Evolutionary conservation across 352 stramenopile genomes (phyloP).

Genomic region (Pythium angustatum): DNA sequence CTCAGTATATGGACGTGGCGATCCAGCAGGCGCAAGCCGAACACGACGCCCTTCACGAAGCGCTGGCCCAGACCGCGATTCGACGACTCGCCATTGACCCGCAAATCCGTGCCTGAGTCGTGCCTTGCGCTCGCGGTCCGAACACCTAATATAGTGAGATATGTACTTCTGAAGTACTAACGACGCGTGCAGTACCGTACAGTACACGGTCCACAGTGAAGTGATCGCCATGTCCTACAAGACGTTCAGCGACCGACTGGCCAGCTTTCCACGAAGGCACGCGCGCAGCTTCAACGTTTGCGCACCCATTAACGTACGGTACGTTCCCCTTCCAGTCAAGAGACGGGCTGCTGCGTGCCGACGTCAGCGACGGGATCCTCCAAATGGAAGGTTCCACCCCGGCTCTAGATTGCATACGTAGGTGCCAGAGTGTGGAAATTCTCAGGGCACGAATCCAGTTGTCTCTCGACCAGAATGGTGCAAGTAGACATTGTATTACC

Average conservation of each 20-base stretch:
- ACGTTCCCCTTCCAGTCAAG: no score
- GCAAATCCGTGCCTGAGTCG: neutral
- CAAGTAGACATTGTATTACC: no score
- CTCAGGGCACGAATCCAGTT: neutral
- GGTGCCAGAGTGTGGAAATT: neutral
- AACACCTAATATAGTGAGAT: neutral
- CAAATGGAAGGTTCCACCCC: no score
- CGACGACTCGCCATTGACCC: slow-evolving; percentile 38
- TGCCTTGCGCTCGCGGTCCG: neutral
- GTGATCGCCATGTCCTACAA: neutral
- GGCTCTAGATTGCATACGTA: no score
- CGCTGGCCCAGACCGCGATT: slow-evolving; percentile 40
- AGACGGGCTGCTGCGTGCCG: no score
- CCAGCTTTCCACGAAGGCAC: slow-evolving; percentile 1
- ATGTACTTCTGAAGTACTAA: no score
- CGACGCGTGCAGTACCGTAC: no score
- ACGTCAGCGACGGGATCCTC: no score
- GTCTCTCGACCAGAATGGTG: no score
- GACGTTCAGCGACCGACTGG: neutral
- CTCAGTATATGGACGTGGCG: slow-evolving; percentile 45
- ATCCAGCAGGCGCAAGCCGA: slow-evolving; percentile 43
- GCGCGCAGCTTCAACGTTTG: slow-evolving; percentile 7
- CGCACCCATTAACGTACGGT: no score
- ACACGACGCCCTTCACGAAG: slow-evolving; percentile 45
- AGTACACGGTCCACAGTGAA: neutral